These are phyloP conservation scores for Ambispora gerdemannii DNA, from an alignment of 192 early-diverging fungal species.

Conservation along the genomic window DNA sequence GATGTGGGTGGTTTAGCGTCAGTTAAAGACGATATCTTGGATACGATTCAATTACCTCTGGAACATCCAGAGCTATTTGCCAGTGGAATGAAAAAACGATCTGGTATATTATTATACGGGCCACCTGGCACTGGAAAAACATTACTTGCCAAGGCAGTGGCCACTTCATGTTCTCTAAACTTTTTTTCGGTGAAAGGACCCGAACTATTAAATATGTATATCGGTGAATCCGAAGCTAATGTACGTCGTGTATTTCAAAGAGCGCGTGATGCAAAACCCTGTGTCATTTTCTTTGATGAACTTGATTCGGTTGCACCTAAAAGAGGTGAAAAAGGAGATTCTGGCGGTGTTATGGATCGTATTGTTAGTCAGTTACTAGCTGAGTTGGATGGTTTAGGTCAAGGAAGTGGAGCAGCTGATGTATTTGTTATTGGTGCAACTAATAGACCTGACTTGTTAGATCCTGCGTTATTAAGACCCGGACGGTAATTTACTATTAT, in stretches of 20 bases:
- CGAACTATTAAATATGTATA: conserved; percentile 97
- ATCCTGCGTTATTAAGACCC: conserved; percentile 89
- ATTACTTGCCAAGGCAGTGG: conserved; percentile 96
- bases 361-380: conserved; percentile 96
- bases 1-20: conserved; percentile 94
- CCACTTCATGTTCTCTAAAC: conserved; percentile 95
- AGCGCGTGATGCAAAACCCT: conserved; percentile 95
- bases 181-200: conserved; percentile 99
- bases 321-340: conserved; percentile 96
- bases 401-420: conserved; percentile 55
- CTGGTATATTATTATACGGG: conserved; percentile 91
- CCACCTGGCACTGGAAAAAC: conserved; percentile 99
- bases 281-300: conserved; percentile 99
- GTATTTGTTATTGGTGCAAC: conserved; percentile 99
- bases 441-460: conserved; percentile 95
- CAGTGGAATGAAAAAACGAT: conserved; percentile 88
- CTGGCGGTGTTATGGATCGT: conserved; percentile 99
- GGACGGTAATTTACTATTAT: conserved; percentile 64
- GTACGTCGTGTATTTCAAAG: conserved; percentile 93
- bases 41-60: conserved; percentile 95
- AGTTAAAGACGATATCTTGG: conserved; percentile 90
- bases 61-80: conserved; percentile 96
- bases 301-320: conserved; percentile 97
- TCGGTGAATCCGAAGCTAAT: conserved; percentile 98
- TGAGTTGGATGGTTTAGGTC: conserved; percentile 92